Conservation (phyloP, 495 filamentous ascomycete genomes). For the Podospora pseudoanserina region DNA sequence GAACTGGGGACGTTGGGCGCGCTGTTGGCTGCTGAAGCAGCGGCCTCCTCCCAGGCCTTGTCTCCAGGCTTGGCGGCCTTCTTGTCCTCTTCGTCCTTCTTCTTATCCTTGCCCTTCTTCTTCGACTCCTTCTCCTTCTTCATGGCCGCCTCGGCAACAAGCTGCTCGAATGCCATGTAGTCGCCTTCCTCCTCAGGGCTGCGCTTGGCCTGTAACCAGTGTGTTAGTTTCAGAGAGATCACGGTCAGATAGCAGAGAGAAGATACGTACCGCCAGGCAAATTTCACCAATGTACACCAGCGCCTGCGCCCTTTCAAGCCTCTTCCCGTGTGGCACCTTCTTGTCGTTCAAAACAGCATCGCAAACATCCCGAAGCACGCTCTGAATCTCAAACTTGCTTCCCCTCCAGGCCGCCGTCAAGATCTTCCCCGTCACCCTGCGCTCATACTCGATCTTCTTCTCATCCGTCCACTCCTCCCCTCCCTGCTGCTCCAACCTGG, state of each 20-base stretch:
- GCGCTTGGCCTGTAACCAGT: conserved; percentile 66
- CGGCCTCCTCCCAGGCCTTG: conserved; percentile 27
- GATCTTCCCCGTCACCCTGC: conserved; percentile 94
- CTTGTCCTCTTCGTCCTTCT: conserved; percentile 58
- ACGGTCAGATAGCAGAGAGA: conserved; percentile 3
- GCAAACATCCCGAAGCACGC: conserved; percentile 88
- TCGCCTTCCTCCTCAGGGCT: conserved; percentile 96
- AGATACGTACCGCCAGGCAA: conserved; percentile 67
- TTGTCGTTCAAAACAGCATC: conserved; percentile 67
- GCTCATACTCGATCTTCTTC: conserved; percentile 93
- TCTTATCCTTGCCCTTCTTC: conserved; percentile 67
- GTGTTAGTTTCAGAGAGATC: background rate
- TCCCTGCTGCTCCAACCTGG: conserved; percentile 87
- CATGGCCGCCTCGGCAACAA: conserved; percentile 91
- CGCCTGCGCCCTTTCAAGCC: conserved; percentile 85
- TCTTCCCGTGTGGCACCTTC: conserved; percentile 74
- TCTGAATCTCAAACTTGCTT: conserved; percentile 97
- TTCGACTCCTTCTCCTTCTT: conserved; percentile 83
- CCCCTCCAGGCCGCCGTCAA: conserved; percentile 97
- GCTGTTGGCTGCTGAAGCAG: conserved; percentile 36
- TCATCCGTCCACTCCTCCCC: conserved; percentile 99
- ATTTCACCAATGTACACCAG: conserved; percentile 84
- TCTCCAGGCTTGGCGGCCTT: conserved; percentile 48
- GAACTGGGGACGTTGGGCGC: conserved; percentile 45
- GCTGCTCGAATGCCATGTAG: conserved; percentile 97